Conservation (phyloP, 176 grass and related monocot species). For the Typha latifolia region DNA sequence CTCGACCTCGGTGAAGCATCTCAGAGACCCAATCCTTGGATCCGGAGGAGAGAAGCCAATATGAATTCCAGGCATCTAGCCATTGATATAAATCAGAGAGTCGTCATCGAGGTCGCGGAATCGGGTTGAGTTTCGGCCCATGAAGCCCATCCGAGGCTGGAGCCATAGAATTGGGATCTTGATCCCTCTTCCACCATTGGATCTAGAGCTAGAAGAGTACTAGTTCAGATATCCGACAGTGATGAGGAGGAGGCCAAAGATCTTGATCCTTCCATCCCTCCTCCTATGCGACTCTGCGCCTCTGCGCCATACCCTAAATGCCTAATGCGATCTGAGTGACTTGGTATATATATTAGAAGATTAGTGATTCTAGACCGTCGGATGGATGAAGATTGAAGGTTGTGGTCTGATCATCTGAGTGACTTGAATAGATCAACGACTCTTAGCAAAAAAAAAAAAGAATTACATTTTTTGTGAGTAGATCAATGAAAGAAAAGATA, state of each 20-base stretch:
- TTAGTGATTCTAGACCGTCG: no score
- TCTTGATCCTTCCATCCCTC: no score
- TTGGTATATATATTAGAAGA: no score
- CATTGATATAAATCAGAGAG: slow-evolving; percentile 66
- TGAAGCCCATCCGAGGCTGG: slow-evolving; percentile 64
- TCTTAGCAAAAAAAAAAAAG: no score
- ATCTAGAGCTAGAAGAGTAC: slow-evolving; percentile 13
- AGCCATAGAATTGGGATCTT: slow-evolving; percentile 77
- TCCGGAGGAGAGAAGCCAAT: slow-evolving; percentile 61
- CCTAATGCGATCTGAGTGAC: no score
- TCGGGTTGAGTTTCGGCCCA: slow-evolving; percentile 38
- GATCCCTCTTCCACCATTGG: slow-evolving; percentile 13
- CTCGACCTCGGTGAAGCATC: slow-evolving; percentile 63
- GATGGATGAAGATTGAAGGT: no score
- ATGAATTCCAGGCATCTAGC: slow-evolving; percentile 99
- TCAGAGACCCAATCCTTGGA: slow-evolving; percentile 35
- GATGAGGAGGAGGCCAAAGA: slow-evolving; percentile 58
- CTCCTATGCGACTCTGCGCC: no score
- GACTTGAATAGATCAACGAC: no score
- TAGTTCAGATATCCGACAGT: slow-evolving; percentile 49
- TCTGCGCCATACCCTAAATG: no score
- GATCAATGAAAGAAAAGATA: no score
- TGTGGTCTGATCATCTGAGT: no score
- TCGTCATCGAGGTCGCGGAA: slow-evolving; percentile 51
- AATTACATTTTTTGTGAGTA: no score